phyloP scores from a whole-genome alignment of 768 basidiomycete species.

The Suillus hirtellus region DNA sequence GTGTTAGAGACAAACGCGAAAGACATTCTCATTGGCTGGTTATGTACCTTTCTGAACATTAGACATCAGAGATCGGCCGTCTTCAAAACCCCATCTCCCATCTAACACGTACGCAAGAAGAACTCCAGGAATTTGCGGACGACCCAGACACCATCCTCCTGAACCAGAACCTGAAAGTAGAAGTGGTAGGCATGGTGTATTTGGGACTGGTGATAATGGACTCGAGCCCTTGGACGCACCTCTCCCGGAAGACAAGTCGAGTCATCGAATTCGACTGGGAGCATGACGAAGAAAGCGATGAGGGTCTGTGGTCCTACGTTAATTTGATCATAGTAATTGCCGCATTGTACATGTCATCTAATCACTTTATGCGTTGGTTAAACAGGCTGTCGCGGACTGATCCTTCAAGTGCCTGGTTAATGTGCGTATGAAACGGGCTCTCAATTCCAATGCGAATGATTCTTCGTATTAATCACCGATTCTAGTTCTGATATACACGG shows the following conservation, averaged over 20 bases:
- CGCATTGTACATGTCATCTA: not conserved
- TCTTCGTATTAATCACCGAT: not conserved
- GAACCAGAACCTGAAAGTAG: not conserved
- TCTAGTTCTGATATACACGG: not conserved
- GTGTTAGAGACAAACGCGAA: no score
- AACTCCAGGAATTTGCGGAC: conserved; percentile 47
- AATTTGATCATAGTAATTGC: not conserved
- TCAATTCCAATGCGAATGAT: not conserved
- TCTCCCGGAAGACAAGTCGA: not conserved
- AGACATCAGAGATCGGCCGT: conserved; percentile 65
- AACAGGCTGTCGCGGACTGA: not conserved
- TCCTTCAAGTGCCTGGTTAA: not conserved
- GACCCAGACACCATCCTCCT: conserved; percentile 52
- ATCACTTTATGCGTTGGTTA: not conserved
- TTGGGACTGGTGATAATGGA: conserved; percentile 5
- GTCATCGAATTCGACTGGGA: not conserved
- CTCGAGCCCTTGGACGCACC: conserved; percentile 1
- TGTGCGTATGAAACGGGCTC: not conserved
- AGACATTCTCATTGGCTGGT: no score
- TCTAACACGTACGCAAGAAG: conserved; percentile 60
- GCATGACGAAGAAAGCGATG: not conserved
- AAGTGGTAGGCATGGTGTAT: conserved; percentile 3
- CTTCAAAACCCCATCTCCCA: conserved; percentile 70
- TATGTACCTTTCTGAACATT: not conserved
- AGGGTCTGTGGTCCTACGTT: not conserved